Base-by-base conservation (phyloP, 441 rosid species). In the Pelargonium myrrhifolium region DNA sequence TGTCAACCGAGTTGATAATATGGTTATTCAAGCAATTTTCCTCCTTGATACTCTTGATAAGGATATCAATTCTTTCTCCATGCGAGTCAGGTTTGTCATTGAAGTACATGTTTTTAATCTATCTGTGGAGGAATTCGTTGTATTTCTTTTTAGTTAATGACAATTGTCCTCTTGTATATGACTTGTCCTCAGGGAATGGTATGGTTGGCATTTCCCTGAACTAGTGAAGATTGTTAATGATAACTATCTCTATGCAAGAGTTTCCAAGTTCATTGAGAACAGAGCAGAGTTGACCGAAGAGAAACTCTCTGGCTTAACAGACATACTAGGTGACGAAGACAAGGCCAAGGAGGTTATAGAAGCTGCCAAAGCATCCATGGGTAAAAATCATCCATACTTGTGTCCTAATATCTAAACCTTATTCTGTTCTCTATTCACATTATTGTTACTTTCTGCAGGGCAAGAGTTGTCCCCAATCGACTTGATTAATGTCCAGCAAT, bases 291-390 rank as follows among this genome's bases (percentile, higher is more conserved):
- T 92, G 79, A 63, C 88, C 24, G 98, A 94, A 28, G 97, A 89
- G 15, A 78, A 84, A 68, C 68, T 94, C 55, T 80, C 96, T 18
- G 87, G 79, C 72, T 77, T 94, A 72, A 90, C 89, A n/a, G 93
- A 94, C 56, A 77, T 88, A 68, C 71, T 92, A 39, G 96, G 98
- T 1, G 98, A 95, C 77, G 99, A 95, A 73, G 97, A 92, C 61
- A 95, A 90, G 74, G 97, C 97, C 1, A 95, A 83, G 74, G 96
- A 92, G 78, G 79, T 92, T n/a, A 79, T 94, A 0, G 98, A 92
- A 82, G 97, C 99, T 78, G 98, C 94, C 63, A 92, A 94, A 82
- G 97, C 95, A 69, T 94, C 98, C 64, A 94, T 92, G 98, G 99
- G 97, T 94, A 83, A 26, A 24, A 62, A 20, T 59, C 62, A 62